These are phyloP conservation scores for Gamsiella multidivaricata DNA, from an alignment of 192 early-diverging fungal species.

Conservation along the genomic window DNA sequence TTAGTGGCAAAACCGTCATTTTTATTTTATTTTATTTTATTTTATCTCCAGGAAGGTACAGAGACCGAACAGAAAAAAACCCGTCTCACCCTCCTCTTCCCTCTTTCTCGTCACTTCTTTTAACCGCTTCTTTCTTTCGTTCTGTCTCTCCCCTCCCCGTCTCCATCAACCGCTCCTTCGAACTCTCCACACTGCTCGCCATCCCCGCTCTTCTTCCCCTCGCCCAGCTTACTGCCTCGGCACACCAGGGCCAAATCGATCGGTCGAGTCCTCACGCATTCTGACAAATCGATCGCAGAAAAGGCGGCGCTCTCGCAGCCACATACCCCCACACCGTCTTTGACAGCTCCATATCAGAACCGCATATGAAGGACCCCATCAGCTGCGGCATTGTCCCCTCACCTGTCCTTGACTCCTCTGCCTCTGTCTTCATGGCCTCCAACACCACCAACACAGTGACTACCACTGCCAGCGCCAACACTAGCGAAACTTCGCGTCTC, in stretches of 20 bases:
- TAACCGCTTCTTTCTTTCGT: background rate
- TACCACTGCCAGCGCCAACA: background rate
- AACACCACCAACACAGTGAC: background rate
- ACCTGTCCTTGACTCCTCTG: constrained; percentile 3
- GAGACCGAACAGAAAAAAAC: background rate
- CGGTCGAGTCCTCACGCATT: no score
- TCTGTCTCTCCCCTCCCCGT: background rate
- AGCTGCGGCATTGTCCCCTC: background rate
- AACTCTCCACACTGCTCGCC: no score
- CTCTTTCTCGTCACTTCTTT: background rate
- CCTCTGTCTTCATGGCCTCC: background rate
- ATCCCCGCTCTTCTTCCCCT: background rate
- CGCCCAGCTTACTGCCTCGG: background rate
- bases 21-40: no score
- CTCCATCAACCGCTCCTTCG: background rate
- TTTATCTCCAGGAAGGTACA: no score
- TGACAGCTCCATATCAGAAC: background rate
- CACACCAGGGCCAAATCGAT: background rate
- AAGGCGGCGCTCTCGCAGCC: no score
- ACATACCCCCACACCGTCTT: background rate
- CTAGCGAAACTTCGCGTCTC: background rate
- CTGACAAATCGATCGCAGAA: no score
- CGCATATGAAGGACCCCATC: constrained; percentile 25
- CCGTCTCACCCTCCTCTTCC: background rate
- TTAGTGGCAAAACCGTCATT: no score